Evolutionary conservation across 2,329 filamentous ascomycete species (phyloP), one percentile per base, ranked within the genome.

Genomic region (Aspergillus pseudotamarii): DNA sequence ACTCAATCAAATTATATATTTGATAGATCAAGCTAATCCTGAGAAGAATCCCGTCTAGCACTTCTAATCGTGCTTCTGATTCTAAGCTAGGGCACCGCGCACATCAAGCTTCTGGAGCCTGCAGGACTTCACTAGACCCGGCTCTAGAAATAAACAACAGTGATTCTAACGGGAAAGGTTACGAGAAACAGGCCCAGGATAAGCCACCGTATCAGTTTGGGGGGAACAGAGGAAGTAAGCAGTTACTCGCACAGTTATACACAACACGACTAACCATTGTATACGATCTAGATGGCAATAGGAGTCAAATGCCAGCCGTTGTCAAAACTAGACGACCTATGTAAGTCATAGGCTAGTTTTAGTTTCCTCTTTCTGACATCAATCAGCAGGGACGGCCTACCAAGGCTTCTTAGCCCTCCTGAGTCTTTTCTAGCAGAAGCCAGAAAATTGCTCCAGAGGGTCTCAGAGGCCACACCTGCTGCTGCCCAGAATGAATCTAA

Each of bases 61-160:
- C 38, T 21, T 55, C 57, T 19, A 59, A 58, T n/a, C 32, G 55
- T 32, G 62, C 58, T 23, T 41, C 56, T 34, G 43, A 61, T 32
- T 59, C 53, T 26, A 69, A 58, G 26, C 11, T 60, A 12, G 54
- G 58, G 9, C 46, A 61, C 8, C 63, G 57, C 46, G 10, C 55
- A 32, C 28, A 54, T 14, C 55, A 61, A 28, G 26, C 48, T 10
- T 46, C 60, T 23, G 19, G 50, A n/a, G 32, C n/a, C 23, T 34
- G 55, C 41, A 62, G 32, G 53, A 48, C 58, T 32, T 55, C 51
- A 26, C 60, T 59, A 26, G 67, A 72, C 59, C 68, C 70, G 26
- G 69, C 70, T 23, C 62, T 73, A 23, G 65, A 70, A 38, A 56
- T n/a, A 8, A 66, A 64, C n/a, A 64, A 65, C 23, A 23, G 36